Evolutionary conservation across 108 stramenopile genomes (phyloP).

Genomic region (Chaetoceros tenuissimus): DNA sequence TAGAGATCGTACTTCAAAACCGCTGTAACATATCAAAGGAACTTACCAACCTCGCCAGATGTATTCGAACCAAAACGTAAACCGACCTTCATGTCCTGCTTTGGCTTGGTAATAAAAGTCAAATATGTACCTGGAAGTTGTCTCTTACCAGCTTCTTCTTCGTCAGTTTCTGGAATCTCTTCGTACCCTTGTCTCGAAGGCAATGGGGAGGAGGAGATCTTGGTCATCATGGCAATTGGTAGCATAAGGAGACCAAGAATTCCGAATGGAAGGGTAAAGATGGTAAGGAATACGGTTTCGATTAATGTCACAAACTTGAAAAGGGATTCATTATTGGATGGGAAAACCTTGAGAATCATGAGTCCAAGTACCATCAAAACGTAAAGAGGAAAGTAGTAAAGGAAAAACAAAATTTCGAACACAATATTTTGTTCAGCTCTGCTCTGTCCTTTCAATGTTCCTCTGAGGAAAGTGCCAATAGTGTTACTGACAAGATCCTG

Average conservation of each 20-base stretch:
- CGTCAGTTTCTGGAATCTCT: background rate
- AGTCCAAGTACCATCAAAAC: background rate
- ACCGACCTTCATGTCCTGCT: background rate
- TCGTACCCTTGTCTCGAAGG: background rate
- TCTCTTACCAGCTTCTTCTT: background rate
- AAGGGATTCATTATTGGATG: background rate
- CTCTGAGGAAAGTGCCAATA: background rate
- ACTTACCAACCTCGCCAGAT: background rate
- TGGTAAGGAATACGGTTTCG: background rate
- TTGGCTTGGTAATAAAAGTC: background rate
- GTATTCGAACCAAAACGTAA: background rate
- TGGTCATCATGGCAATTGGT: background rate
- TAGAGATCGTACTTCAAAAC: too few relatives aligned
- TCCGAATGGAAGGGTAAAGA: background rate
- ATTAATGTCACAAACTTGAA: background rate
- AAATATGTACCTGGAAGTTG: background rate
- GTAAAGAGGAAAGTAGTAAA: background rate
- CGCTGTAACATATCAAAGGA: too few relatives aligned
- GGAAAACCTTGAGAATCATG: background rate
- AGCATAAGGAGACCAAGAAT: background rate
- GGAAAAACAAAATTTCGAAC: background rate
- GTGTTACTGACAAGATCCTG: background rate
- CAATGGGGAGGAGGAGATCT: background rate
- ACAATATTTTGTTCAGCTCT: background rate
- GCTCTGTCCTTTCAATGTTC: background rate